Evolutionary conservation across 2,329 filamentous ascomycete genomes (phyloP).

Genomic region (Hyphodiscus sp.): DNA sequence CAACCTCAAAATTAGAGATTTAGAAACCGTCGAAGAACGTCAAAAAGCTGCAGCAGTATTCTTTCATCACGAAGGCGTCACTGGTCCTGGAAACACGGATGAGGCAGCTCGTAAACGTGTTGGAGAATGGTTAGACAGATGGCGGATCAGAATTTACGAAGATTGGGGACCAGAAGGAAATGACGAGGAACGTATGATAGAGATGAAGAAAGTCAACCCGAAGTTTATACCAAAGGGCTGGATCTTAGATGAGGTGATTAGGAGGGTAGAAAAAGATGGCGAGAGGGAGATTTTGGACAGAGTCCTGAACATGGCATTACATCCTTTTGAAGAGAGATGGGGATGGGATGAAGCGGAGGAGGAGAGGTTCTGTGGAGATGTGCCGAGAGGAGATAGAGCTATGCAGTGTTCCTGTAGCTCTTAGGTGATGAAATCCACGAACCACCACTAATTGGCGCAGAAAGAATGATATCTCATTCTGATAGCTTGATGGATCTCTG

Average conservation of each 20-base stretch:
- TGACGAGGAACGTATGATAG: slow-evolving; percentile 57
- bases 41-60: slow-evolving; percentile 64
- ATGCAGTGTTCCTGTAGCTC: slow-evolving; percentile 97
- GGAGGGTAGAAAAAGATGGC: slow-evolving; percentile 74
- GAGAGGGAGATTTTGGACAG: slow-evolving; percentile 73
- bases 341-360: slow-evolving; percentile 67
- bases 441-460: neutral
- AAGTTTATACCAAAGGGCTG: slow-evolving; percentile 88
- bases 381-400: slow-evolving; percentile 68
- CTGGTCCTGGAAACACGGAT: slow-evolving; percentile 50
- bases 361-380: slow-evolving; percentile 76
- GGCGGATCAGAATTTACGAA: slow-evolving; percentile 63
- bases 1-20: slow-evolving; percentile 50
- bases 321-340: slow-evolving; percentile 82
- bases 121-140: slow-evolving; percentile 74
- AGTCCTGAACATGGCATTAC: slow-evolving; percentile 74
- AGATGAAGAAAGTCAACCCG: slow-evolving; percentile 85
- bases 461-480: no score
- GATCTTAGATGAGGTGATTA: slow-evolving; percentile 90
- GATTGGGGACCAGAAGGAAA: slow-evolving; percentile 61
- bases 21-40: slow-evolving; percentile 59
- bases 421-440: slow-evolving; percentile 33
- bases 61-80: slow-evolving; percentile 70
- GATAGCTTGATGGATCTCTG: no score
- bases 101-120: slow-evolving; percentile 60